Evolutionary conservation across 202 grass and related monocot species (phyloP), one percentile per base, ranked within the genome.

Genomic region (Dendrocalamus latiflorus): DNA sequence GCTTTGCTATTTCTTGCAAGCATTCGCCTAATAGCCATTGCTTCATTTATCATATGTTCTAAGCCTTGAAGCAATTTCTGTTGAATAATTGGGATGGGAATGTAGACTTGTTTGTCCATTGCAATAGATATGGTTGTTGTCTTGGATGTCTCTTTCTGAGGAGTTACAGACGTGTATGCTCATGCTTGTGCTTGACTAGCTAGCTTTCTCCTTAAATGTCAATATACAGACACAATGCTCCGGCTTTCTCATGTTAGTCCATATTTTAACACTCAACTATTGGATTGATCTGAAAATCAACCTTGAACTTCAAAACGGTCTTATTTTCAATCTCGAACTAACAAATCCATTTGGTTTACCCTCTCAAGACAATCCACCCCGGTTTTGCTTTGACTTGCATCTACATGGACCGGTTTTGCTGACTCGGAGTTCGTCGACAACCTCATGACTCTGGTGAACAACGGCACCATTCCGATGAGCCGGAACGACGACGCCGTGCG

Each of bases 401-500:
- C 28, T 30, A 30, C 28, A 30, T 30, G 30, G 30, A 33, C 30
- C 30, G 30, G 30, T 33, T 33, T 33, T 33, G 30, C 30, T 33
- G 28, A 30, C 28, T 30, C 28, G 28, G 28, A 30, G 28, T 30
- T 30, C 28, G 30, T 84, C 24, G 57, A 78, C 62, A 83, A 84
- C 77, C 70, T 97, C 51, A 88, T 82, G 8, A 13, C 45, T 80
- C 45, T 80, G 24, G 94, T 88, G 8, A 4, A 91, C 44, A 86
- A 80, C 36, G 88, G 90, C 20, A 65, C 74, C 8, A 93, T 97
- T 24, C 86, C 84, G 15, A 84, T 90, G 81, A 91, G 84, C 81
- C 86, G 91, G 17, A 97, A 91, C n/a, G 84, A 97, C 9, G 94
- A 91, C 75, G 84, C 87, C 1, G 89, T 93, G 17, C 61, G 65